Percentiles rank a stretch among this genome's conserved stretches.
Evolutionary conservation across 208 protist species (phyloP).

Genomic region (Strigomonas culicis): DNA sequence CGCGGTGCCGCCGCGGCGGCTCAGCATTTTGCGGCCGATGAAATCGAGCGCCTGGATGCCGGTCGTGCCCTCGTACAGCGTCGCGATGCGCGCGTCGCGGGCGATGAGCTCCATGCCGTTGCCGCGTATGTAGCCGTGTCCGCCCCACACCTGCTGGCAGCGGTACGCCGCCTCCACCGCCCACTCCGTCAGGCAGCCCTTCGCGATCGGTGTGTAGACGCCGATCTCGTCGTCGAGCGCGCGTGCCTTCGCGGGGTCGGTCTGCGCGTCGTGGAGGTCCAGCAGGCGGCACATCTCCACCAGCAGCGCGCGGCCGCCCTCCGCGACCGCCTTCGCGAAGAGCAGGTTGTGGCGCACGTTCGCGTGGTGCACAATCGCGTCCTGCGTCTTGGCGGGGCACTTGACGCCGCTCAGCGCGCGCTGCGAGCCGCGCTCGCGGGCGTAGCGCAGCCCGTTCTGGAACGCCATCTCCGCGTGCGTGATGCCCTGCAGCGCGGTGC

Average conservation of each 20-base stretch:
- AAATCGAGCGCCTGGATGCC: slow-evolving; percentile 86
- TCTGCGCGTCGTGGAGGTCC: slow-evolving; percentile 39
- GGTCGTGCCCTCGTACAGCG: slow-evolving; percentile 83
- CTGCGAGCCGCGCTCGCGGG: slow-evolving; percentile 74
- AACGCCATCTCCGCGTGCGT: slow-evolving; percentile 80
- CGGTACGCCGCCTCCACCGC: slow-evolving; percentile 60
- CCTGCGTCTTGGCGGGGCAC: slow-evolving; percentile 46
- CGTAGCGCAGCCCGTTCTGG: slow-evolving; percentile 76
- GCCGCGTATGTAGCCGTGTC: slow-evolving; percentile 78
- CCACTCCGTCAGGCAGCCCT: slow-evolving; percentile 79
- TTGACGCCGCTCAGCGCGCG: slow-evolving; percentile 47
- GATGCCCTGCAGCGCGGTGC: slow-evolving; percentile 70
- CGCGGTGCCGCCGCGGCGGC: slow-evolving; percentile 46
- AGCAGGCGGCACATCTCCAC: slow-evolving; percentile 65
- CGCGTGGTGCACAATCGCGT: slow-evolving; percentile 69
- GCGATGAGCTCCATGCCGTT: slow-evolving; percentile 84
- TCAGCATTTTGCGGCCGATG: slow-evolving; percentile 78
- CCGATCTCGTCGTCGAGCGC: slow-evolving; percentile 69
- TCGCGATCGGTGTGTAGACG: slow-evolving; percentile 87
- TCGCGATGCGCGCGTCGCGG: slow-evolving; percentile 65
- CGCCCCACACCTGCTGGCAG: slow-evolving; percentile 71
- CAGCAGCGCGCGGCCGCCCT: slow-evolving; percentile 79
- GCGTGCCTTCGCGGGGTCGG: slow-evolving; percentile 15
- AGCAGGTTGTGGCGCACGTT: slow-evolving; percentile 83
- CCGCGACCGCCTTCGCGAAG: slow-evolving; percentile 75